Base-by-base conservation (phyloP, 177 flowering plant genomes). In the Vitis hybrid region DNA sequence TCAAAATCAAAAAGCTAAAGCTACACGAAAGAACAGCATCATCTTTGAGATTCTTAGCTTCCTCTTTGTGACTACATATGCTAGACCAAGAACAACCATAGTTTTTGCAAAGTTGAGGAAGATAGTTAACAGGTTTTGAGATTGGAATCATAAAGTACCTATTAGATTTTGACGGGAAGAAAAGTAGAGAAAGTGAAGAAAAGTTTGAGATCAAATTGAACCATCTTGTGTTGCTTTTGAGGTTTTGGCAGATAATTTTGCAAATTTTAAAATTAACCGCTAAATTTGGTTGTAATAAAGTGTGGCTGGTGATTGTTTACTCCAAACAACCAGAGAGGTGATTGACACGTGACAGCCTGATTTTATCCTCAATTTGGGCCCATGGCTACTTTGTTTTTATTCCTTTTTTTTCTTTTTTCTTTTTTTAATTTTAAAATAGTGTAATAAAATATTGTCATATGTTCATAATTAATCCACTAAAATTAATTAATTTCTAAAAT, bases 151-250 rank as follows among this genome's bases (percentile, higher is more conserved):
- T 35, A 10, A 50, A 52, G 6, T 65, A 27, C 27, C 35, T 65
- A 35, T 24, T 13, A 48, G 52, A n/a, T 65, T 50, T 19, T 3
- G 35, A 27, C 2, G 32, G 56, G 67, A 21, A 24, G 40, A 17
- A 27, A 52, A 18, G 17, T 1, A 7, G 67, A 50, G 67, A 65
- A 52, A 51, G 67, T 13, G 68, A 65, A 30, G 18, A 56, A 65
- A 17, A 46, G 35, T 61, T 8, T 12, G 46, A 65, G 17, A 65
- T 4, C 6, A 2, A 24, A 3, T n/a, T 12, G 9, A 12, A 21
- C 11, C 10, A 12, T 8, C 14, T 18, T 51, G 56, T 12, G 14
- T 40, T 60, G 62, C 13, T 60, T 62, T 62, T 21, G 27, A 24
- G 27, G 27, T 24, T 24, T 24, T 62, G 56, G 67, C 67, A 56